A percentile compares a stretch with the other conserved stretches of the same genome.
Evolutionary conservation across 192 early-diverging fungal species (phyloP).

Genomic region (Glomus cerebriforme): DNA sequence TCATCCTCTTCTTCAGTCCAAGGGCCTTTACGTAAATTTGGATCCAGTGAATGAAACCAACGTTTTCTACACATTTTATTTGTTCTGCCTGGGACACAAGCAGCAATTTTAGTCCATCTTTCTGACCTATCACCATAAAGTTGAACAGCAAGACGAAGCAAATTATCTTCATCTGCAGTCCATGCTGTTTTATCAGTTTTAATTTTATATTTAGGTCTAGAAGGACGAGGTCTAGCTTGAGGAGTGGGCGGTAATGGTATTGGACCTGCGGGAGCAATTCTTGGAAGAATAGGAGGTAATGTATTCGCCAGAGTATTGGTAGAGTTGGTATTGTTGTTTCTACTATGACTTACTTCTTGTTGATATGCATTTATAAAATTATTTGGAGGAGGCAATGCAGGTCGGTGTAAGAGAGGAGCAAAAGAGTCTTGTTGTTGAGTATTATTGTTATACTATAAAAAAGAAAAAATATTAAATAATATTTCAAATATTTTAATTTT

Average conservation of each 20-base stretch:
- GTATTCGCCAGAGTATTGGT: neutral
- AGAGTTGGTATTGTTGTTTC: neutral
- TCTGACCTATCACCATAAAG: slow-evolving; percentile 75
- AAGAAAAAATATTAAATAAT: neutral
- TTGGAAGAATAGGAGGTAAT: neutral
- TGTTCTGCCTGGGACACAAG: slow-evolving; percentile 72
- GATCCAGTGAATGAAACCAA: slow-evolving; percentile 81
- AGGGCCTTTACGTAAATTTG: slow-evolving; percentile 70
- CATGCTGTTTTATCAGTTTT: slow-evolving; percentile 44
- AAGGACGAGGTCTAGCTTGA: slow-evolving; percentile 2
- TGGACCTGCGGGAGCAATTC: neutral
- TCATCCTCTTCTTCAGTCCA: slow-evolving; percentile 84
- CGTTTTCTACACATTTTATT: slow-evolving; percentile 83
- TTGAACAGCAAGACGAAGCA: slow-evolving; percentile 72
- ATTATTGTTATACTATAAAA: neutral
- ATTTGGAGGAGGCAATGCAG: neutral
- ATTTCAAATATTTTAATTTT: neutral
- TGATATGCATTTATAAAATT: neutral
- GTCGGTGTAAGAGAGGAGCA: neutral
- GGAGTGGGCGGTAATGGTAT: neutral
- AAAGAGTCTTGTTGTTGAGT: neutral
- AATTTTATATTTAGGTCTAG: slow-evolving; percentile 6
- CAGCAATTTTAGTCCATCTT: slow-evolving; percentile 78
- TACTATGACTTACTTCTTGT: neutral
- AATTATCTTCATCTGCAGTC: slow-evolving; percentile 78